Evolutionary conservation across 225 moss, liverwort and hornwort genomes (phyloP).

Genomic region (Neckera pumila): DNA sequence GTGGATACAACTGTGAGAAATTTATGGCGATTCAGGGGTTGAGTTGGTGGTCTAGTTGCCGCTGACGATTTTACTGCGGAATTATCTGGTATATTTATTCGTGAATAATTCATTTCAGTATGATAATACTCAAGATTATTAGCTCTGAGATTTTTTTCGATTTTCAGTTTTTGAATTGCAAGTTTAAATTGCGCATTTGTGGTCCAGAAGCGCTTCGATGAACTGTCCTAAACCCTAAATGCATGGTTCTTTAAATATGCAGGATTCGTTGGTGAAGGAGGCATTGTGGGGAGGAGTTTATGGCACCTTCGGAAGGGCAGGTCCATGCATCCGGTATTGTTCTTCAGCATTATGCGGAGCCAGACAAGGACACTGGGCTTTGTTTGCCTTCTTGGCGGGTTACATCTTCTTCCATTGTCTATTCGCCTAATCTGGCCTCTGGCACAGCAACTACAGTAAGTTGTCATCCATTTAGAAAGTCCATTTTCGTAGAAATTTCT

Average conservation of each 20-base stretch:
- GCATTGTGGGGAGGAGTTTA: background rate
- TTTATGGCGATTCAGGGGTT: background rate
- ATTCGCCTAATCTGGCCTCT: constrained; percentile 25
- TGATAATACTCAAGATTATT: background rate
- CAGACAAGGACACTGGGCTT: constrained; percentile 19
- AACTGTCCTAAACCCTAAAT: background rate
- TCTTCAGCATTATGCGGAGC: constrained; percentile 37
- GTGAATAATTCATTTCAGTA: background rate
- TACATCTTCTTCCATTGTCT: constrained; percentile 27
- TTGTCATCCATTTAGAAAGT: background rate
- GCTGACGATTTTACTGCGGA: background rate
- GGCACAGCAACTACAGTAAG: constrained; percentile 32
- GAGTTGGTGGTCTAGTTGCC: background rate
- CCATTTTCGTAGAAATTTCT: background rate
- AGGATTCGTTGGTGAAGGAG: background rate
- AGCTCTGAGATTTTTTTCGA: background rate
- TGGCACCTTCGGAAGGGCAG: constrained; percentile 17
- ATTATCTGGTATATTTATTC: background rate
- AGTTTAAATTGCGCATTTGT: background rate
- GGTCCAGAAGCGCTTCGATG: background rate
- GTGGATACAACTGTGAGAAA: background rate
- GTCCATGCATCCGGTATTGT: constrained; percentile 31
- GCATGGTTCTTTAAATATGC: background rate
- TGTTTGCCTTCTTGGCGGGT: constrained; percentile 40
- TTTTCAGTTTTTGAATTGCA: background rate